Evolutionary conservation across 2,329 filamentous ascomycete species (phyloP).

Genomic region (Arthroderma uncinatum): DNA sequence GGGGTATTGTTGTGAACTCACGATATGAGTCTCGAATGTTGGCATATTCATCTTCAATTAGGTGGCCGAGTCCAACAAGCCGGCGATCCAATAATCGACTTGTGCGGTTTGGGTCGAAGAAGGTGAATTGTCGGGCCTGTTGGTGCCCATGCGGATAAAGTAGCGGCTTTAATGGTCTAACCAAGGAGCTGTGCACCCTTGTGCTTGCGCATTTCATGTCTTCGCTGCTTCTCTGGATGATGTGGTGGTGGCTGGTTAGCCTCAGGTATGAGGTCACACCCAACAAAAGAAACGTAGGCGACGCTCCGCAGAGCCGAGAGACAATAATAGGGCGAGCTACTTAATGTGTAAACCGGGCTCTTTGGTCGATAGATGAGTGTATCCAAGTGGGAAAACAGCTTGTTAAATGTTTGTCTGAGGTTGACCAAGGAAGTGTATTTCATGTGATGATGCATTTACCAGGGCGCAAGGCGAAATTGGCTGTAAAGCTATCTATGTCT

Average conservation of each 20-base stretch:
- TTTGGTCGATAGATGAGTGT: background rate
- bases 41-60: constrained; percentile 53
- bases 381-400: background rate
- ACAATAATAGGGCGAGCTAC: too few species aligned
- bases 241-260: background rate
- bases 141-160: background rate
- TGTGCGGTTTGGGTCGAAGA: background rate
- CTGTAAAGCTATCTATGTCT: background rate
- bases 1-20: constrained; percentile 19
- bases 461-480: background rate
- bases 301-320: background rate
- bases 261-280: background rate
- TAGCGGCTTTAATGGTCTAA: background rate
- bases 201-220: background rate
- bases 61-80: constrained; percentile 28
- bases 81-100: constrained; percentile 1
- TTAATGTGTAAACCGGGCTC: background rate
- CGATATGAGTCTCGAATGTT: constrained; percentile 48
- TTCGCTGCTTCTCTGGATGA: background rate
- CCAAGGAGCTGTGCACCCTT: background rate
- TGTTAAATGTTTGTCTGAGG: background rate
- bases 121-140: background rate
- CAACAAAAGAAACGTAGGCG: background rate
- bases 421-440: background rate
- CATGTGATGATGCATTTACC: background rate